A percentile compares a stretch with the other conserved stretches of the same genome.
Evolutionary conservation across 371 early-diverging fungal genomes (phyloP).

Genomic region (Apophysomyces elegans): DNA sequence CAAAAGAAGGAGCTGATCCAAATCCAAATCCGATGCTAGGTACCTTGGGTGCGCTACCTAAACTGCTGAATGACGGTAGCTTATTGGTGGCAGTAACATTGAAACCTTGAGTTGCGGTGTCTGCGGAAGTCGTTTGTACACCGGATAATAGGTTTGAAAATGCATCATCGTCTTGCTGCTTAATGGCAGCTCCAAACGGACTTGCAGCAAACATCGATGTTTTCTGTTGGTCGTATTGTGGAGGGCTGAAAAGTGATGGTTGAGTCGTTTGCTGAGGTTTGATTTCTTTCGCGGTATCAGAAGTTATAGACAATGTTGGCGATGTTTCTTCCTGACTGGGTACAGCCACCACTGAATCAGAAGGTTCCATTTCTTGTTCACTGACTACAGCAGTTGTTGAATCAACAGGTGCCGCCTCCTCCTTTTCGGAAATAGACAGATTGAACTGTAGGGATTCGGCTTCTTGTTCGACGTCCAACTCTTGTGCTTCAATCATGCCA

Average conservation of each 20-base stretch:
- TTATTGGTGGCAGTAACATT: background rate
- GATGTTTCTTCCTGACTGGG: too few species aligned
- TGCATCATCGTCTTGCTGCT: slow-evolving; percentile 7
- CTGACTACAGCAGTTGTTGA: slow-evolving; percentile 7
- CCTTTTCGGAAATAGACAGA: slow-evolving; percentile 3
- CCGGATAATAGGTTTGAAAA: slow-evolving; percentile 9
- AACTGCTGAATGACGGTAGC: slow-evolving; percentile 7
- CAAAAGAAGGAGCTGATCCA: slow-evolving; percentile 2
- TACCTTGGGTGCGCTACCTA: slow-evolving; percentile 2
- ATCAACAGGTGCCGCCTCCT: slow-evolving; percentile 4
- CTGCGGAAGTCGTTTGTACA: background rate
- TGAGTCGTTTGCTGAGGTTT: slow-evolving; percentile 15
- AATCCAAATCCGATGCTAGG: slow-evolving; percentile 2
- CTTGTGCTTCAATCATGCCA: slow-evolving; percentile 24
- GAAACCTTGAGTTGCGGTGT: background rate
- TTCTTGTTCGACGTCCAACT: slow-evolving; percentile 9
- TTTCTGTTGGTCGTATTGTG: background rate
- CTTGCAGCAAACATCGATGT: slow-evolving; percentile 19
- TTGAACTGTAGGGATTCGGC: background rate
- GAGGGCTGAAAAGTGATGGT: slow-evolving; percentile 1
- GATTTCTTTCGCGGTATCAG: too few species aligned
- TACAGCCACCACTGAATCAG: too few species aligned
- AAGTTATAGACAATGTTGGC: too few species aligned
- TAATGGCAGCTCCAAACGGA: slow-evolving; percentile 31
- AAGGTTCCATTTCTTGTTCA: background rate